Conservation (phyloP, 768 basidiomycete species). For the Phlegmacium glaucopus region DNA sequence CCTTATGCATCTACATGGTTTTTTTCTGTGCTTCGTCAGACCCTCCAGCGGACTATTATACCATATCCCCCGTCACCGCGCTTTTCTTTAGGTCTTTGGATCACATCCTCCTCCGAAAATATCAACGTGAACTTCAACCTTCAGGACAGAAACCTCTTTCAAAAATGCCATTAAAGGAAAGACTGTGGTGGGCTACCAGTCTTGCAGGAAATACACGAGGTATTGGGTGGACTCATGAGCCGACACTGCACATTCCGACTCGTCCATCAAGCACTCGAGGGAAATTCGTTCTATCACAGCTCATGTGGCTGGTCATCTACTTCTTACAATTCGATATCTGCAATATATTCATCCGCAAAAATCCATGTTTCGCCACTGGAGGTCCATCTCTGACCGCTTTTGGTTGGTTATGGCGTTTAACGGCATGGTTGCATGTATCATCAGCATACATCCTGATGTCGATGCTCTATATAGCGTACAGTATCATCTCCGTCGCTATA, state of each 20-base stretch:
- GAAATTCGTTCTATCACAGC: background rate
- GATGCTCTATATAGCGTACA: conserved; percentile 5
- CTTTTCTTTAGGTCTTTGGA: background rate
- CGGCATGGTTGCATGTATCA: conserved; percentile 6
- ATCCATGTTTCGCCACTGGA: conserved; percentile 12
- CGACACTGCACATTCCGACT: background rate
- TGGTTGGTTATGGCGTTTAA: conserved; percentile 6
- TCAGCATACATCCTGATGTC: conserved; percentile 4
- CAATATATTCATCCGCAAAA: conserved; percentile 14
- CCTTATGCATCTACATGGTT: no score
- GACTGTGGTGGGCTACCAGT: background rate
- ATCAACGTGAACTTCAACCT: background rate
- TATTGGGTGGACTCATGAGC: background rate
- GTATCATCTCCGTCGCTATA: conserved; percentile 19
- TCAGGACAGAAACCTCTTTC: background rate
- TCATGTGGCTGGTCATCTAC: background rate
- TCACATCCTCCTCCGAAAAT: background rate
- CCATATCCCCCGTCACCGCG: background rate
- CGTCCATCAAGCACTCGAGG: background rate
- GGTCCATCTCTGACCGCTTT: conserved; percentile 5
- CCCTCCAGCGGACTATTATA: no score
- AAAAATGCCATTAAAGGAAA: background rate
- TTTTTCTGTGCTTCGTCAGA: no score
- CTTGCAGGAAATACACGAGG: background rate
- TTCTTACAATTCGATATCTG: conserved; percentile 20